Percentiles rank a stretch among this genome's conserved stretches.
Conservation (phyloP, 345 rosid genomes). For the Firmiana major region DNA sequence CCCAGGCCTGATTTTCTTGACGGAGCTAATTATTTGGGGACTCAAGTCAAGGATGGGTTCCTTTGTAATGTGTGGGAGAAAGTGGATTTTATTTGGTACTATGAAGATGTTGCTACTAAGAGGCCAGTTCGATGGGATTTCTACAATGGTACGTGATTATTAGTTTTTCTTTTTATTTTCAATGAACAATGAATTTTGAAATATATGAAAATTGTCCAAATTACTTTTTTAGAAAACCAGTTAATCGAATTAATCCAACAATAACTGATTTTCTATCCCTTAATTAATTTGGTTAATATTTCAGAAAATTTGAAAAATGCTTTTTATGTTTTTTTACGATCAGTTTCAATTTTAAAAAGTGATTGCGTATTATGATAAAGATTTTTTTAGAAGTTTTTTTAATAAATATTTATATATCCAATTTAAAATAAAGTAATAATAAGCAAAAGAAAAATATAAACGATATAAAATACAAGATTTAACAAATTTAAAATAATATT, state of each 20-base stretch:
- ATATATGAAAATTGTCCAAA: background rate
- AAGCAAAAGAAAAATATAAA: too few species aligned
- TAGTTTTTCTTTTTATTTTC: background rate
- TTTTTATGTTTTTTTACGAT: too few species aligned
- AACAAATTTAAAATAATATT: too few species aligned
- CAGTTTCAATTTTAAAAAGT: too few species aligned
- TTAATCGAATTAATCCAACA: background rate
- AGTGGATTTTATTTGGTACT: conserved; percentile 35
- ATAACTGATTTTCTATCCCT: too few species aligned
- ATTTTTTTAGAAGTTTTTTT: too few species aligned
- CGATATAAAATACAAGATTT: too few species aligned
- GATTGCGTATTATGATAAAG: too few species aligned
- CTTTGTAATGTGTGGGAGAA: conserved; percentile 42
- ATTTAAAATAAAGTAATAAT: too few species aligned
- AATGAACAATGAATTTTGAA: background rate
- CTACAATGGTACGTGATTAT: conserved; percentile 19
- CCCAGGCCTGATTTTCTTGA: conserved; percentile 43
- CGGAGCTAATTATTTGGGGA: conserved; percentile 32
- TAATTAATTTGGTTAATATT: too few species aligned
- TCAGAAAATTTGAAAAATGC: too few species aligned
- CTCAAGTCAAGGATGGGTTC: conserved; percentile 30
- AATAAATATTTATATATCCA: too few species aligned
- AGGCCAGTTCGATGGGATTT: conserved; percentile 37
- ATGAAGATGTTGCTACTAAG: conserved; percentile 31
- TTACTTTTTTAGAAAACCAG: background rate